phyloP scores from a whole-genome alignment of 768 basidiomycete species.

The Thelephora ganbajun region DNA sequence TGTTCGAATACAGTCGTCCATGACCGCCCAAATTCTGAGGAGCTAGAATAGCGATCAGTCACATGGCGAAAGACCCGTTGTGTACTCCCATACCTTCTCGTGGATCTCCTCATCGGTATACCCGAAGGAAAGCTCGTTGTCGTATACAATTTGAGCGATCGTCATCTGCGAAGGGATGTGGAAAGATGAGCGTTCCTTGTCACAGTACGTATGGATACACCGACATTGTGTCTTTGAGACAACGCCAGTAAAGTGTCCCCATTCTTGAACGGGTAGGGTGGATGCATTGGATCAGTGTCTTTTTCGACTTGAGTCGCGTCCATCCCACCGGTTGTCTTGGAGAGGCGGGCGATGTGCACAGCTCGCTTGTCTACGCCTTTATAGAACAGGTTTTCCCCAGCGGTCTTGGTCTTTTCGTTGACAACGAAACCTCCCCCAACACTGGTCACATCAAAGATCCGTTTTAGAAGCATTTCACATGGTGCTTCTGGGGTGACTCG shows the following conservation, averaged over 20 bases:
- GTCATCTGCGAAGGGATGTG: slow-evolving; percentile 44
- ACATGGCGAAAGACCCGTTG: background rate
- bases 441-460: slow-evolving; percentile 17
- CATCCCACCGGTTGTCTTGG: slow-evolving; percentile 39
- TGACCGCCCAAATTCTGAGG: slow-evolving; percentile 77
- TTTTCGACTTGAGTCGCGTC: slow-evolving; percentile 19
- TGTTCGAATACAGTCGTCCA: slow-evolving; percentile 82
- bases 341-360: slow-evolving; percentile 69
- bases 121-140: slow-evolving; percentile 79
- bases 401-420: slow-evolving; percentile 86
- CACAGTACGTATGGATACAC: slow-evolving; percentile 13
- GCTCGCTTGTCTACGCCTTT: slow-evolving; percentile 74
- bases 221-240: slow-evolving; percentile 72
- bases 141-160: slow-evolving; percentile 86
- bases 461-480: background rate
- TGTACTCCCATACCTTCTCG: slow-evolving; percentile 34
- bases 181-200: background rate
- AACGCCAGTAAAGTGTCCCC: slow-evolving; percentile 62
- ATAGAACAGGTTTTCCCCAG: slow-evolving; percentile 91
- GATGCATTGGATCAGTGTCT: slow-evolving; percentile 30
- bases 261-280: slow-evolving; percentile 74
- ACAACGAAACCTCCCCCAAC: slow-evolving; percentile 94
- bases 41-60: slow-evolving; percentile 20
- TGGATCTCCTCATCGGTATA: slow-evolving; percentile 64
- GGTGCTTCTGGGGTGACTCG: slow-evolving; percentile 7